These are phyloP conservation scores for Mrakia blollopis DNA, from an alignment of 768 basidiomycete species.

Conservation along the genomic window DNA sequence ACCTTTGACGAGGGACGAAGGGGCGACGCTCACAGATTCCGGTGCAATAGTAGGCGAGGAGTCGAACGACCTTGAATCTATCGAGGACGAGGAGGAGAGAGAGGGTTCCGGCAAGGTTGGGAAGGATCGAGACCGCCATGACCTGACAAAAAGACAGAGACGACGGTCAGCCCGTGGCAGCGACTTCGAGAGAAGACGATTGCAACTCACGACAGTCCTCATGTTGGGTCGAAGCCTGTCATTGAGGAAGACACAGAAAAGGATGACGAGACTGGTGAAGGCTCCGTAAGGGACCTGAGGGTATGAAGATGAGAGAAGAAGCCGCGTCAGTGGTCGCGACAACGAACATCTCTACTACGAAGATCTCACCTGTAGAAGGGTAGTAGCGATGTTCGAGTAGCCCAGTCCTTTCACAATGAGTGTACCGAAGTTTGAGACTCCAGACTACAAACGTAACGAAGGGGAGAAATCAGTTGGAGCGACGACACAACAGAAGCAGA, in stretches of 20 bases:
- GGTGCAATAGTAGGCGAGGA: constrained; percentile 35
- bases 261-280: constrained; percentile 1
- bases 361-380: constrained; percentile 44
- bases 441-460: background rate
- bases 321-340: background rate
- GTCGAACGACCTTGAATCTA: constrained; percentile 4
- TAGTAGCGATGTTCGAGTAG: constrained; percentile 48
- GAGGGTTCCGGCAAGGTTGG: background rate
- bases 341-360: background rate
- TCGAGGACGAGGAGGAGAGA: constrained; percentile 9
- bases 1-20: background rate
- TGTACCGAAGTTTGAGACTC: constrained; percentile 47
- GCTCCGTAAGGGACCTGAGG: constrained; percentile 49
- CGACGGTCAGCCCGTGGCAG: too few species aligned
- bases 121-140: constrained; percentile 29
- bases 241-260: constrained; percentile 9
- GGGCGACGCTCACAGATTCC: constrained; percentile 31
- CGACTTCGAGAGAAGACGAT: too few species aligned
- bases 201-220: constrained; percentile 34
- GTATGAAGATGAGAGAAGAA: background rate
- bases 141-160: too few species aligned
- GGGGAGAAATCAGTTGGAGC: too few species aligned
- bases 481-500: too few species aligned
- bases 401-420: constrained; percentile 51
- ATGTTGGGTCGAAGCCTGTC: constrained; percentile 32